Percentiles rank a stretch among this genome's conserved stretches.
phyloP scores from a whole-genome alignment of 768 basidiomycete species.

The Xerocomellus intermedius region DNA sequence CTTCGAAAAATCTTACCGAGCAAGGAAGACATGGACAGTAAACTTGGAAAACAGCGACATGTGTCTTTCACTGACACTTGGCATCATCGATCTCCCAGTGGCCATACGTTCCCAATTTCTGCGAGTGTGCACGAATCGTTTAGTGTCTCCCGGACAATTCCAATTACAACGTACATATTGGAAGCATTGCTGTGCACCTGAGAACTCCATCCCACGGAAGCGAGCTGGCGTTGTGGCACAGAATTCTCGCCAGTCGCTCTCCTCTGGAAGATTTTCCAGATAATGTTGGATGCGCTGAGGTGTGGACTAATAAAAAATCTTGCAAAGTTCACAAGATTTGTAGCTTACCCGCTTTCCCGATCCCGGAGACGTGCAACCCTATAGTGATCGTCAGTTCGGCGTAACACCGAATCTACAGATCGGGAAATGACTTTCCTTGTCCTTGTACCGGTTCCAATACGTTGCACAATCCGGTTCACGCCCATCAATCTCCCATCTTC shows the following conservation, averaged over 20 bases:
- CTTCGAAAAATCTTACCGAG: not conserved
- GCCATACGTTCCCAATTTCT: constrained; percentile 15
- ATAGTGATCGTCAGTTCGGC: not conserved
- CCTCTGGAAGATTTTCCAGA: constrained; percentile 27
- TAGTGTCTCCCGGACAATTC: not conserved
- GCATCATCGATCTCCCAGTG: constrained; percentile 13
- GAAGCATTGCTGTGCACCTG: constrained; percentile 22
- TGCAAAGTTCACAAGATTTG: not conserved
- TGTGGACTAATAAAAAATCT: not conserved
- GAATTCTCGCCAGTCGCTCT: constrained; percentile 4
- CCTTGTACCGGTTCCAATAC: constrained; percentile 28
- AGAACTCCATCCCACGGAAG: constrained; percentile 27
- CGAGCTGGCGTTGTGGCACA: constrained; percentile 27
- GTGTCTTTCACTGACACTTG: not conserved
- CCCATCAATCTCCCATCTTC: constrained; percentile 27
- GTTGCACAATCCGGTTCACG: constrained; percentile 30
- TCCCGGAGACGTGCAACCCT: no score
- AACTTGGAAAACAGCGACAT: not conserved
- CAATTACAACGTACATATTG: constrained; percentile 15
- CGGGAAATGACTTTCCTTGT: constrained; percentile 22
- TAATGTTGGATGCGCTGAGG: constrained; percentile 29
- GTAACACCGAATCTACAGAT: no score
- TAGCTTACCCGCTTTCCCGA: constrained; percentile 8
- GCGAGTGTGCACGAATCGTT: not conserved
- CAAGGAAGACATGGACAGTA: not conserved